Conservation (phyloP, 2,329 filamentous ascomycete genomes). For the Sclerotinia minor region DNA sequence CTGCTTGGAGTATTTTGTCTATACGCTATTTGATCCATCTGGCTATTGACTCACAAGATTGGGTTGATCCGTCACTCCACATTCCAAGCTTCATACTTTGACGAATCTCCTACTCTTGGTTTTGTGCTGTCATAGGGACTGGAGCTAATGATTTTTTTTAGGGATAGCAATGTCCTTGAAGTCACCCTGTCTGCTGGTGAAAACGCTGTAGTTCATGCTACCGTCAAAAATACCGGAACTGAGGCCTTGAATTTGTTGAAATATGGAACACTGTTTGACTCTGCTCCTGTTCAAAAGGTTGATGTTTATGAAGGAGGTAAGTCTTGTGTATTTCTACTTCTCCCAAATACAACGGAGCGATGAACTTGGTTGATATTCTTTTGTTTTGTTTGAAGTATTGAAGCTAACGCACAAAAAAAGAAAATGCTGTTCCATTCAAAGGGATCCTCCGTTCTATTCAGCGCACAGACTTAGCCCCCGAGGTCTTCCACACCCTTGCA, state of each 20-base stretch:
- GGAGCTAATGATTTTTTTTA: constrained; percentile 35
- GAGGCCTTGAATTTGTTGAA: constrained; percentile 45
- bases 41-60: background rate
- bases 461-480: constrained; percentile 41
- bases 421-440: constrained; percentile 16
- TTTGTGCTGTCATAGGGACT: background rate
- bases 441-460: constrained; percentile 43
- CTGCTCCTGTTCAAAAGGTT: constrained; percentile 47
- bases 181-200: constrained; percentile 38
- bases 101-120: background rate
- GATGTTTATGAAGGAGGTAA: constrained; percentile 41
- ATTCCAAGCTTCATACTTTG: background rate
- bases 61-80: background rate
- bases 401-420: background rate
- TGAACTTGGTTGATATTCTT: too few species aligned
- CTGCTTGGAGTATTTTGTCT: background rate
- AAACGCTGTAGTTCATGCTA: constrained; percentile 44
- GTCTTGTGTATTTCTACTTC: constrained; percentile 31
- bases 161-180: constrained; percentile 34
- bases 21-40: too few species aligned
- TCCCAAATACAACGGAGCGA: too few species aligned
- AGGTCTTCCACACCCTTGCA: constrained; percentile 46
- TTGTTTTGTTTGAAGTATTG: background rate
- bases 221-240: constrained; percentile 46
- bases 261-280: constrained; percentile 46